Evolutionary conservation across 345 rosid genomes (phyloP).

Genomic region (Lumnitzera racemosa): DNA sequence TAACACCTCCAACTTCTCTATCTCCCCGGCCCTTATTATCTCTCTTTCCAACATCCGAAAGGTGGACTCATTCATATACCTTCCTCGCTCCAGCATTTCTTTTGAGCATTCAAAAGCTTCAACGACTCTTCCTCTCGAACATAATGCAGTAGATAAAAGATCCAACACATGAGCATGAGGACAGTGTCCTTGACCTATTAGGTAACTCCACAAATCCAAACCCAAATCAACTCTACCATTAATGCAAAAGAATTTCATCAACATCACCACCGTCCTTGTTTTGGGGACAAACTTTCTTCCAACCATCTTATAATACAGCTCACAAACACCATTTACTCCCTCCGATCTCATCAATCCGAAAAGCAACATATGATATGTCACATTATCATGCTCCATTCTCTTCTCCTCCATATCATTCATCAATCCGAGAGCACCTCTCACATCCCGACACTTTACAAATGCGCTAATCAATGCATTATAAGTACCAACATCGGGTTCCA

Average conservation of each 20-base stretch:
- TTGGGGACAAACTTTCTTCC: conserved; percentile 49
- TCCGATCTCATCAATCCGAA: conserved; percentile 56
- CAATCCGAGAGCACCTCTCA: conserved; percentile 43
- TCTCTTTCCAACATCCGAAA: conserved; percentile 44
- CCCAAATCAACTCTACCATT: conserved; percentile 51
- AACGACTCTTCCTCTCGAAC: conserved; percentile 42
- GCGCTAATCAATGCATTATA: conserved; percentile 75
- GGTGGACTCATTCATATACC: conserved; percentile 45
- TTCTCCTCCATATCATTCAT: conserved; percentile 75
- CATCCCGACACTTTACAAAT: conserved; percentile 37
- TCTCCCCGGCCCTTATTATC: conserved; percentile 27
- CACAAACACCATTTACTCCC: conserved; percentile 41
- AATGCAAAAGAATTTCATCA: conserved; percentile 69
- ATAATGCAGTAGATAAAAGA: conserved; percentile 59
- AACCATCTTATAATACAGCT: conserved; percentile 51
- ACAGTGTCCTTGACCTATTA: conserved; percentile 58
- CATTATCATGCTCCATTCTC: conserved; percentile 38
- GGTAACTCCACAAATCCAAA: conserved; percentile 50
- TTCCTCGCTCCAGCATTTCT: conserved; percentile 68
- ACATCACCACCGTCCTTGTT: conserved; percentile 65
- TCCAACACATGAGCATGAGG: conserved; percentile 82
- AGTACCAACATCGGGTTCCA: conserved; percentile 52
- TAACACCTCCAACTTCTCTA: conserved; percentile 43
- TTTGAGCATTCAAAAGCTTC: conserved; percentile 68
- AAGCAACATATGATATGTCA: conserved; percentile 65